Evolutionary conservation across 2,329 filamentous ascomycete species (phyloP), one percentile per base, ranked within the genome.

Genomic region (Fusarium torreyae): DNA sequence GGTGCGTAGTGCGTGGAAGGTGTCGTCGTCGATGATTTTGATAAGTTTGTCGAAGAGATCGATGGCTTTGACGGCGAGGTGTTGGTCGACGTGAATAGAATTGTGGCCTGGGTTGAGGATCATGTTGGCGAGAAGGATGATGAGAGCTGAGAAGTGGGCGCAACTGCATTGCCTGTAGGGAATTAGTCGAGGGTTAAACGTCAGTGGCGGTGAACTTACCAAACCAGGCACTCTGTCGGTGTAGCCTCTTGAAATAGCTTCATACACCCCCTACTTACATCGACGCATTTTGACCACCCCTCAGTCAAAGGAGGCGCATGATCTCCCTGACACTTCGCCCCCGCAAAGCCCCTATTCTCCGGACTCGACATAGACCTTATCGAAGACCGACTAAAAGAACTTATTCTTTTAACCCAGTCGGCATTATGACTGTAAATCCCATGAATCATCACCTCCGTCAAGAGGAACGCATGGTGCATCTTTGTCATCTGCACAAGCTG

Each of bases 381-480:
- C 5, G 38, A 68, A 2, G 66, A 65, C 8, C 57, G 70, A 1
- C 76, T 75, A 10, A 76, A 74, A 4, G 72, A 71, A 18, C 74
- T 76, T 2, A 82, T 74, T 4, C 66, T 64, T 51, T 75, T 74
- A 7, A 82, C 64, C 81, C 81, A 83, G 2, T 80, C 77, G 0
- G 78, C 76, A 6, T 79, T 73, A 10, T 76, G 61, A n/a, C 77
- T 80, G 28, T 80, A 82, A 3, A 83, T 73, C 3, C 82, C 80
- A 28, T 82, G 80, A 1, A 77, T 74, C 70, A 77, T 78, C 11
- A 79, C 73, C n/a, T 79, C 72, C 1, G 77, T 78, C 34, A 79
- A 52, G 2, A 82, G 51, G 34, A 80, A 82, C 2, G 76, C 73
- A 48, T 81, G 79, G 28, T 82, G 76, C 33, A 83, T 72, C 45